Conservation (phyloP, 1,284 basidiomycete genomes). For the Leucoagaricus sp. region DNA sequence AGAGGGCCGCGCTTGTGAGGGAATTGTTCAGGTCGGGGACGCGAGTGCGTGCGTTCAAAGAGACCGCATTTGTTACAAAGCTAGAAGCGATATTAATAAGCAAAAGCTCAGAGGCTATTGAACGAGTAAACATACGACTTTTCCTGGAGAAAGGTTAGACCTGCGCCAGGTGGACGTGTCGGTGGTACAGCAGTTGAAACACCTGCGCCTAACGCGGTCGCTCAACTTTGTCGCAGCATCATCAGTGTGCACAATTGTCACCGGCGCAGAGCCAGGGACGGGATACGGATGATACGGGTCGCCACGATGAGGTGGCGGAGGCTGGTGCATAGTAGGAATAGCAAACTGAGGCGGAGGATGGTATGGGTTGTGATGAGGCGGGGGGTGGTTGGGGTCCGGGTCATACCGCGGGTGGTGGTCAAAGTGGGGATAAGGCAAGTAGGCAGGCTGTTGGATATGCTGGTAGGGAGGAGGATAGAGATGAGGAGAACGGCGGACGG, state of each 20-base stretch:
- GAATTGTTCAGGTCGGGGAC: conserved; percentile 78
- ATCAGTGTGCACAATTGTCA: conserved; percentile 60
- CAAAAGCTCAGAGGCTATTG: not conserved
- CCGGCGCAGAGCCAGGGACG: conserved; percentile 28
- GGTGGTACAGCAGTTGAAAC: conserved; percentile 83
- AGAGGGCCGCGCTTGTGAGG: conserved; percentile 76
- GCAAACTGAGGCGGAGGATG: conserved; percentile 20
- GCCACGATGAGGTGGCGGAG: conserved; percentile 21
- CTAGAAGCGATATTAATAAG: conserved; percentile 34
- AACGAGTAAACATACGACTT: conserved; percentile 78
- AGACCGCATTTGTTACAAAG: conserved; percentile 87
- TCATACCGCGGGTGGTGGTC: conserved; percentile 32
- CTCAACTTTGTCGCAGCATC: conserved; percentile 77
- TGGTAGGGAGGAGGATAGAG: conserved; percentile 23
- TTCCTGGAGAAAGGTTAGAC: conserved; percentile 74
- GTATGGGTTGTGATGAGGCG: conserved; percentile 15
- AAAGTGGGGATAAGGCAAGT: conserved; percentile 22
- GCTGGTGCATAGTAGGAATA: conserved; percentile 16
- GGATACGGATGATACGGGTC: conserved; percentile 32
- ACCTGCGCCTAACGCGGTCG: conserved; percentile 70
- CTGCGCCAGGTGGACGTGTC: conserved; percentile 82
- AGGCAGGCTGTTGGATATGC: conserved; percentile 21
- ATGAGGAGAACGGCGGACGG: conserved; percentile 38
- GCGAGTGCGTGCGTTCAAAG: conserved; percentile 80
- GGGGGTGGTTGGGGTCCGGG: conserved; percentile 31